These are phyloP conservation scores for Paramecium pentaurelia DNA, from an alignment of 73 alveolate species.

Conservation along the genomic window DNA sequence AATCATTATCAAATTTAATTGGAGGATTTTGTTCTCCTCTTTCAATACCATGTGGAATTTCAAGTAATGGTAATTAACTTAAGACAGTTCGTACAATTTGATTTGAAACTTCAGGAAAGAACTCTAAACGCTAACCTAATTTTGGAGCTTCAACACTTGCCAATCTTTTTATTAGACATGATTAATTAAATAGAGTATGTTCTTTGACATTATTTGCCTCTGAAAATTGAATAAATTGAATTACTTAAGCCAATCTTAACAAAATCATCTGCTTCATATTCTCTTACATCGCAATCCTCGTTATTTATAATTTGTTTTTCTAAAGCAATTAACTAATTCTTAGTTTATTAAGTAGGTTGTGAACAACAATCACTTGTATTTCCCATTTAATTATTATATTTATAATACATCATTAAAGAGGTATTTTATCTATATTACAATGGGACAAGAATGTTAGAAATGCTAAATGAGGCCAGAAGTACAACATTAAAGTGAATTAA, in stretches of 20 bases:
- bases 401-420: not conserved
- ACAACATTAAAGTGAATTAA: not conserved
- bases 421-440: not conserved
- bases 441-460: conserved; percentile 9
- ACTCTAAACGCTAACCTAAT: not conserved
- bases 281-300: conserved; percentile 27
- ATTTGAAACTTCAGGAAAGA: conserved; percentile 11
- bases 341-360: not conserved
- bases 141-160: not conserved
- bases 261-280: conserved; percentile 1
- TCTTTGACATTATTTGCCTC: not conserved
- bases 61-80: not conserved
- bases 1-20: conserved; percentile 66
- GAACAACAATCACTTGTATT: conserved; percentile 28
- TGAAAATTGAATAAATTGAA: not conserved
- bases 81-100: not conserved
- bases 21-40: not conserved
- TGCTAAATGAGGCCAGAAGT: not conserved
- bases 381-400: conserved; percentile 10
- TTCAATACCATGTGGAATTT: not conserved
- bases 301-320: not conserved
- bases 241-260: not conserved
- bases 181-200: not conserved
- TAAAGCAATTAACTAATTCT: not conserved
- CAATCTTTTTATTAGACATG: not conserved